Base-by-base conservation (phyloP, 2,329 filamentous ascomycete genomes). In the Hymenoscyphus fraxineus region DNA sequence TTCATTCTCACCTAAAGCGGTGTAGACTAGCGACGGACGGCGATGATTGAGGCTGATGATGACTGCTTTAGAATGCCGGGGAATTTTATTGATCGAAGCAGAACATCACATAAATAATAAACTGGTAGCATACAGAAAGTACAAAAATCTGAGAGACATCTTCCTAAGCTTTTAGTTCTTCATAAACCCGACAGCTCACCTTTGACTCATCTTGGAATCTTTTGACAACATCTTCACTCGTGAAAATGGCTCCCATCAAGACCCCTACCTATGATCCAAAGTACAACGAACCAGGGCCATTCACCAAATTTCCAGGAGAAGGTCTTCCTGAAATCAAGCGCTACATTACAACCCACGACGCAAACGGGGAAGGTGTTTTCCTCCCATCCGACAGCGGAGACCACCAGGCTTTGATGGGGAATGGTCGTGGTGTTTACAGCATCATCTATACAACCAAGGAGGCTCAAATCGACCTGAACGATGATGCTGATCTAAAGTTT, bases 381-480 rank as follows among this genome's bases (percentile, higher is more conserved):
- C 13, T 70, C 3, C 31, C 38, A 2, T 59, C 19, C 1, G 68
- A 70, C 35, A 39, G 58, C 39, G 67, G 68, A 15, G 69, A 69
- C 27, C 69, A 71, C 59, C 65, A 68, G 51, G 38, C 32, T 2
- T 12, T 66, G 5, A 63, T 70, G 64, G 63, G 63, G 1, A 41
- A 65, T 2, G 40, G 59, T 1, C 32, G 64, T 6, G 69, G 63
- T 12, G 62, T 67, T 13, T 63, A 66, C 13, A 70, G 66, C 13
- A 71, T 71, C 60, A 55, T 70, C 19, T 71, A 69, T 51, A 61
- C 44, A 5, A 71, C 68, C 4, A 13, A 47, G 0, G 59, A 58
- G 9, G 56, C 22, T 10, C 67, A 63, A 2, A 66, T 71, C 2
- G 67, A 71, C 38, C n/a, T 71, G 31, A 70, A 70, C 32, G 56